Conservation (phyloP, 345 rosid species). For the Acer negundo region DNA sequence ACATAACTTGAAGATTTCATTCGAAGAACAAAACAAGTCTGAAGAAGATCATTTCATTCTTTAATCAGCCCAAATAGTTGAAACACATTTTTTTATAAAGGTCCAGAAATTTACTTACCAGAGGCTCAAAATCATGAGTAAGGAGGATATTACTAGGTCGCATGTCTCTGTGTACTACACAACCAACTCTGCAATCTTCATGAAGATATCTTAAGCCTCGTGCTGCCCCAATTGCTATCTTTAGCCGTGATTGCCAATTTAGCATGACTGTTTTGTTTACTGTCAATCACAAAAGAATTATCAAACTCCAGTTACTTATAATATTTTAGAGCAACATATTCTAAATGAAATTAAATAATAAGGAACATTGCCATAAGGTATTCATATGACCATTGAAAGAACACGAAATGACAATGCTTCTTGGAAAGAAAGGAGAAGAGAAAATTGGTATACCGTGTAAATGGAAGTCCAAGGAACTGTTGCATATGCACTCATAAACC, state of each 20-base stretch:
- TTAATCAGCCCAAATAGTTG: background rate
- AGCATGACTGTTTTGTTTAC: slow-evolving; percentile 39
- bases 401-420: background rate
- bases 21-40: background rate
- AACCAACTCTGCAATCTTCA: slow-evolving; percentile 83
- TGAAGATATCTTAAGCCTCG: slow-evolving; percentile 74
- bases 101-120: slow-evolving; percentile 33
- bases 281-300: slow-evolving; percentile 30
- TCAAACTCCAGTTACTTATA: background rate
- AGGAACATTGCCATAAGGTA: background rate
- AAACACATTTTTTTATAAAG: background rate
- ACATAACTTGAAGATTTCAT: background rate
- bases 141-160: slow-evolving; percentile 65
- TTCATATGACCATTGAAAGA: background rate
- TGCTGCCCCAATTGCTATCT: slow-evolving; percentile 71
- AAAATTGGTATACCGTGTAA: slow-evolving; percentile 52
- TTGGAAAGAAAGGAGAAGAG: background rate
- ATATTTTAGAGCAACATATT: slow-evolving; percentile 6
- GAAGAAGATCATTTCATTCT: background rate
- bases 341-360: background rate
- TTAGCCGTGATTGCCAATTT: slow-evolving; percentile 61
- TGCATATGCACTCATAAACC: slow-evolving; percentile 78
- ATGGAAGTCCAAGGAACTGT: slow-evolving; percentile 68
- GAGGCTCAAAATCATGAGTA: slow-evolving; percentile 75
- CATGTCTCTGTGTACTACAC: slow-evolving; percentile 69